Evolutionary conservation across 164 flowering plant genomes (phyloP).

Genomic region (Liquidambar formosana): DNA sequence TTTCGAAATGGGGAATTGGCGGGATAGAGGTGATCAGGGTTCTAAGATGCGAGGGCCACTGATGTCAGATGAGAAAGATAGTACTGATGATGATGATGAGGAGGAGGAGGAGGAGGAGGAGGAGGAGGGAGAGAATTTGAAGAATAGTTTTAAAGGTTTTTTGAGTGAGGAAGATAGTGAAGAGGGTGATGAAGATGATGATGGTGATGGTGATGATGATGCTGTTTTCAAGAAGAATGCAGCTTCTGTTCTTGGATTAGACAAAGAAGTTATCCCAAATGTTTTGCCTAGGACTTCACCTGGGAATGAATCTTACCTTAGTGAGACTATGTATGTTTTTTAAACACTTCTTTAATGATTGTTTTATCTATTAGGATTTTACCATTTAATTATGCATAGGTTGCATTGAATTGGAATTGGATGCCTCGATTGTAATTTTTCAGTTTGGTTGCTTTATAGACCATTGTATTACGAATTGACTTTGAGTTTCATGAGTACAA

Average conservation of each 20-base stretch:
- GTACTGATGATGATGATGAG: constrained; percentile 27
- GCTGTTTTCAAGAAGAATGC: constrained; percentile 20
- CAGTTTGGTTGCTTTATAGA: neutral
- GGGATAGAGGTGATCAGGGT: neutral
- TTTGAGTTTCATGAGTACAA: no score
- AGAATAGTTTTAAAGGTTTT: constrained; percentile 21
- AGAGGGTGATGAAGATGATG: constrained; percentile 29
- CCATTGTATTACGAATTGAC: no score
- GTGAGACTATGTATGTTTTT: constrained; percentile 61
- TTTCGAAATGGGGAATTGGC: constrained; percentile 1
- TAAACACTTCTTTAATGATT: neutral
- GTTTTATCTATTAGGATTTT: neutral
- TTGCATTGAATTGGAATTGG: neutral
- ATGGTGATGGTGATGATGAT: constrained; percentile 28
- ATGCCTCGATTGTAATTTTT: neutral
- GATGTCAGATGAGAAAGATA: constrained; percentile 18
- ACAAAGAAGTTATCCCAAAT: constrained; percentile 16
- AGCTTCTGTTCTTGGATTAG: constrained; percentile 24
- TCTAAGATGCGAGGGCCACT: neutral
- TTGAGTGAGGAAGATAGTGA: constrained; percentile 37
- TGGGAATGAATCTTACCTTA: constrained; percentile 61
- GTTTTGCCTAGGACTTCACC: constrained; percentile 24
- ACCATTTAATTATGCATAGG: neutral
- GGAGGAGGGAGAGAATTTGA: constrained; percentile 10
- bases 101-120: constrained; percentile 1